Evolutionary conservation across 148 eudicot species (phyloP).

Genomic region (Rheum nobile): DNA sequence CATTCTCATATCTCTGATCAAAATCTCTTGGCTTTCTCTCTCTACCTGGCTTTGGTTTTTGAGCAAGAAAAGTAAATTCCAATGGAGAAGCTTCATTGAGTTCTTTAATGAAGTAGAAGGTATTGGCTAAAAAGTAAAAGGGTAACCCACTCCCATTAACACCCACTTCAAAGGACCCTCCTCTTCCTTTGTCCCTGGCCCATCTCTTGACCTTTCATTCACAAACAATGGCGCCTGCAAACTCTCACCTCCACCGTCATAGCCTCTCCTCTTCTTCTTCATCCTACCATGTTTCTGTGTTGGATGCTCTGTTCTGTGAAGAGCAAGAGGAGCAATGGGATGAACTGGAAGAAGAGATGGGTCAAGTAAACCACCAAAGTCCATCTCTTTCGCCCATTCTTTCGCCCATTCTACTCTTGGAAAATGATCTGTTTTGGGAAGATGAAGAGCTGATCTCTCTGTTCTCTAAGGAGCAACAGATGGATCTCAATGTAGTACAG

Average conservation of each 20-base stretch:
- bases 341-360: neutral
- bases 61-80: conserved; percentile 12
- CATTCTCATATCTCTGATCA: neutral
- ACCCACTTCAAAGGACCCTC: neutral
- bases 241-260: conserved; percentile 22
- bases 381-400: conserved; percentile 11
- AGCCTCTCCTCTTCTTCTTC: conserved; percentile 17
- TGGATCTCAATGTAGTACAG: neutral
- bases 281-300: conserved; percentile 1
- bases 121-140: neutral
- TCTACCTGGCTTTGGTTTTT: neutral
- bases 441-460: conserved; percentile 53
- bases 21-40: conserved; percentile 13
- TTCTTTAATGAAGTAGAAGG: neutral
- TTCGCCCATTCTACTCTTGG: conserved; percentile 13
- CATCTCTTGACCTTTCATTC: neutral
- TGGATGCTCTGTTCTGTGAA: conserved; percentile 62
- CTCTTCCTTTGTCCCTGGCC: neutral
- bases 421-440: conserved; percentile 49
- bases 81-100: neutral
- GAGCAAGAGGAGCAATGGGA: conserved; percentile 29
- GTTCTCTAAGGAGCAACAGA: conserved; percentile 38
- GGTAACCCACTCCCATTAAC: neutral
- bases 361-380: neutral
- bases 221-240: conserved; percentile 19